Percentiles rank a stretch among this genome's conserved stretches.
phyloP scores from a whole-genome alignment of 352 stramenopile species.

The Globisporangium nunn region DNA sequence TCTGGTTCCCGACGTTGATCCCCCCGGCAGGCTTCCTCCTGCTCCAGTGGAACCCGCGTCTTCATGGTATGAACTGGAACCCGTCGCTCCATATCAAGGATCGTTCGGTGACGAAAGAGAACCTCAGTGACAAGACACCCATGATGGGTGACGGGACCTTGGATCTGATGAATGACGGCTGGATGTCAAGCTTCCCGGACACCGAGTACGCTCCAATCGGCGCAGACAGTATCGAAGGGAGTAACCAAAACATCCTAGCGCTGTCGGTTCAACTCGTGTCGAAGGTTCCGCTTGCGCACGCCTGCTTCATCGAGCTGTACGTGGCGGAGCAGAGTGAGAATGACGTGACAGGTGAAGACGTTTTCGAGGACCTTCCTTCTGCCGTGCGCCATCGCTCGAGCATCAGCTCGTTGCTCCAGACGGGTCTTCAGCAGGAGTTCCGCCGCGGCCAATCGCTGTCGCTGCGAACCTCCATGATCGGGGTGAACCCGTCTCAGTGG shows the following conservation, averaged over 20 bases:
- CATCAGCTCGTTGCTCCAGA: conserved; percentile 72
- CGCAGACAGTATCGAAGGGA: conserved; percentile 42
- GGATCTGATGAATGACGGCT: conserved; percentile 39
- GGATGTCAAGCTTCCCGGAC: conserved; percentile 65
- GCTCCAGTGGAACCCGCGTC: conserved; percentile 78
- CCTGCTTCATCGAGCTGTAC: conserved; percentile 76
- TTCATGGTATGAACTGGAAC: conserved; percentile 71
- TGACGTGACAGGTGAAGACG: conserved; percentile 40
- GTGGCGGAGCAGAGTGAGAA: conserved; percentile 54
- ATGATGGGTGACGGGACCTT: conserved; percentile 21
- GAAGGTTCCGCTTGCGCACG: conserved; percentile 47
- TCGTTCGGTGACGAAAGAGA: conserved; percentile 29
- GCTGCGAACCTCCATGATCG: conserved; percentile 27
- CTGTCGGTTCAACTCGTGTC: conserved; percentile 65
- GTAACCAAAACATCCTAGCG: conserved; percentile 68
- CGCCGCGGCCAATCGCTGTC: conserved; percentile 45
- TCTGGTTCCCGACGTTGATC: conserved; percentile 73
- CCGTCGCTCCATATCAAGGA: conserved; percentile 48
- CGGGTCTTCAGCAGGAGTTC: conserved; percentile 53
- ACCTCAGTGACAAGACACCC: conserved; percentile 26
- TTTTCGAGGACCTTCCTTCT: conserved; percentile 43
- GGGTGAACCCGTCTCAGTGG: conserved; percentile 35
- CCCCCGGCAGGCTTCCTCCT: conserved; percentile 70
- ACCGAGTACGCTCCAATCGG: conserved; percentile 66
- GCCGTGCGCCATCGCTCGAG: conserved; percentile 45